These are phyloP conservation scores for Quercus phellos DNA, from an alignment of 331 rosid species.

Conservation along the genomic window DNA sequence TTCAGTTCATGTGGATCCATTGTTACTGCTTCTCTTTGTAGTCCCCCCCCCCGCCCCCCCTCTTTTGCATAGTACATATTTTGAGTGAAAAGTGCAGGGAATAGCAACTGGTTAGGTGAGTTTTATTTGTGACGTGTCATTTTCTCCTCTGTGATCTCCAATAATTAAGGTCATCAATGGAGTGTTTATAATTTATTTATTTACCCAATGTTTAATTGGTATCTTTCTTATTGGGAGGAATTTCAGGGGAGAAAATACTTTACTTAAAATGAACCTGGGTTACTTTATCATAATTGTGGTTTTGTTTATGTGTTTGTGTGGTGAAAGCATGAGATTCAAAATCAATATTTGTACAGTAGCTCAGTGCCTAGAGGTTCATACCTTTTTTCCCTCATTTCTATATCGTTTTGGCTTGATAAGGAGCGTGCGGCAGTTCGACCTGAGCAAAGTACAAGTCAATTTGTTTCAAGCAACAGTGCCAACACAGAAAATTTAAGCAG, in stretches of 20 bases:
- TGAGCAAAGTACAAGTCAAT: slow-evolving; percentile 32
- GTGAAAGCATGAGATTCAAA: not conserved
- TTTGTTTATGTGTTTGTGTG: not conserved
- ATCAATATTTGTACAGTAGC: not conserved
- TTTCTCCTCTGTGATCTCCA: too few species aligned
- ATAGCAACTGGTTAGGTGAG: too few species aligned
- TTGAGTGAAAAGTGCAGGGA: too few species aligned
- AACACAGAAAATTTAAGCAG: slow-evolving; percentile 35
- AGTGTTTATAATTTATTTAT: too few species aligned
- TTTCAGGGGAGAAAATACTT: not conserved
- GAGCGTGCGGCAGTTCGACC: slow-evolving; percentile 43
- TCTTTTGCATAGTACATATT: too few species aligned
- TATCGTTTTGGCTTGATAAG: slow-evolving; percentile 21
- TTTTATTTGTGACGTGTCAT: too few species aligned
- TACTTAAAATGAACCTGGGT: not conserved
- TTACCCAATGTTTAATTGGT: too few species aligned
- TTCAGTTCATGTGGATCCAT: too few species aligned
- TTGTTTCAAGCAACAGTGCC: slow-evolving; percentile 23
- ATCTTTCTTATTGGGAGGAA: too few species aligned
- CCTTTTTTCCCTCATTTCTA: not conserved
- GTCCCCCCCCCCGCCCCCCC: too few species aligned
- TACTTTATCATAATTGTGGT: not conserved
- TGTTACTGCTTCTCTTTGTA: too few species aligned
- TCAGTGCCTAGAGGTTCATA: not conserved
- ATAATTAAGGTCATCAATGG: too few species aligned